Evolutionary conservation across 345 rosid species (phyloP).

Genomic region (Eucalyptus decipiens): DNA sequence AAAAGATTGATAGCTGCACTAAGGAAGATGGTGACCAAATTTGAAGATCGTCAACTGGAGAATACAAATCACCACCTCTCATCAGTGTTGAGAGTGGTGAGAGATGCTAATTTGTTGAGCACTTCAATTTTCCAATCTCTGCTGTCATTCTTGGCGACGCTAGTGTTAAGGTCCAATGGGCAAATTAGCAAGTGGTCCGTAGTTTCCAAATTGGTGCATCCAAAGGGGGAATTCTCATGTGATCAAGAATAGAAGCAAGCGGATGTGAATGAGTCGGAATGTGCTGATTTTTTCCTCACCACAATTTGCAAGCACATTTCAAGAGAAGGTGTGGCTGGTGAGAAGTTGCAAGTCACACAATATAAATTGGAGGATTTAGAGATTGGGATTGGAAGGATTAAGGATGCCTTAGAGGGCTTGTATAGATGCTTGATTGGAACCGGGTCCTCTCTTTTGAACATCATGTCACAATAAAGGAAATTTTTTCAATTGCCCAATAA

Average conservation of each 20-base stretch:
- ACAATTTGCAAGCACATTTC: conserved; percentile 1
- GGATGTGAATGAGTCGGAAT: conserved; percentile 13
- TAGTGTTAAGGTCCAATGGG: not conserved
- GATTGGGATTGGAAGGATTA: conserved; percentile 22
- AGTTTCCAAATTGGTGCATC: conserved; percentile 23
- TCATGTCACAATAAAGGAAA: conserved; percentile 7
- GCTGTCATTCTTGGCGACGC: conserved; percentile 18
- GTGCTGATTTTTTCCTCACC: not conserved
- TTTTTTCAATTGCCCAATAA: not conserved
- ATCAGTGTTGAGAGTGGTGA: conserved; percentile 22
- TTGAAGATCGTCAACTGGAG: not conserved
- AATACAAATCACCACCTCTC: conserved; percentile 15
- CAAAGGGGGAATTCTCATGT: conserved; percentile 25
- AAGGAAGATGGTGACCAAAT: not conserved
- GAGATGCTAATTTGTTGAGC: conserved; percentile 21
- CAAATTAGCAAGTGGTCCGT: conserved; percentile 27
- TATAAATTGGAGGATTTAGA: conserved; percentile 31
- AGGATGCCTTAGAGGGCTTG: conserved; percentile 33
- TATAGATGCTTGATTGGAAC: conserved; percentile 45
- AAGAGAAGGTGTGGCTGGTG: not conserved
- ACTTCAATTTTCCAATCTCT: conserved; percentile 26
- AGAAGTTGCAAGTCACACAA: conserved; percentile 11
- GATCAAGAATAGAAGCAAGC: conserved; percentile 38
- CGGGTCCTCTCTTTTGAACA: conserved; percentile 48
- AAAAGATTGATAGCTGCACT: conserved; percentile 2